phyloP scores from a whole-genome alignment of 2,329 filamentous ascomycete species.

The Apiospora saccharicola region DNA sequence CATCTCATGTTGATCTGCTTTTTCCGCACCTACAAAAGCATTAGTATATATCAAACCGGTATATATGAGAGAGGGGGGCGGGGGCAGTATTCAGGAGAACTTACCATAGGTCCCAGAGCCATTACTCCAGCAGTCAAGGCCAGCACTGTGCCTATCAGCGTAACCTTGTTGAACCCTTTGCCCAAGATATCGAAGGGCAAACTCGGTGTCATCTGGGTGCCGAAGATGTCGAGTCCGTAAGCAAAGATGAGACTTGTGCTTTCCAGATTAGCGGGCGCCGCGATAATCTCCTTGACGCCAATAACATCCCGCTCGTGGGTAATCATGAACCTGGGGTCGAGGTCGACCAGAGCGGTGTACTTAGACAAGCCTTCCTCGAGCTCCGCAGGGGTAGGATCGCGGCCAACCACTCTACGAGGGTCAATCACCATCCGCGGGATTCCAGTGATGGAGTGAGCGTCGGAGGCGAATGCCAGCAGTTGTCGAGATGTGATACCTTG shows the following conservation, averaged over 20 bases:
- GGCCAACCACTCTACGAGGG: slow-evolving; percentile 83
- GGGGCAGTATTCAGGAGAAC: slow-evolving; percentile 40
- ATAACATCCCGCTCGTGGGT: slow-evolving; percentile 84
- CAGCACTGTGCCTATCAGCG: slow-evolving; percentile 82
- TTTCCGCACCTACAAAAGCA: slow-evolving; percentile 48
- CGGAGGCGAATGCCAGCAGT: slow-evolving; percentile 79
- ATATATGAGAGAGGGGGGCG: too few species aligned
- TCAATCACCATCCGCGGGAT: slow-evolving; percentile 83
- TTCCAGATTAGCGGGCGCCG: slow-evolving; percentile 82
- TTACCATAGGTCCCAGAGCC: slow-evolving; percentile 85
- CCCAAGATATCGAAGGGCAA: slow-evolving; percentile 91
- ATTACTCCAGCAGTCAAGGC: slow-evolving; percentile 80
- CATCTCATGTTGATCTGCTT: slow-evolving; percentile 57
- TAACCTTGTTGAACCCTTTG: slow-evolving; percentile 91
- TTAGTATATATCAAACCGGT: slow-evolving; percentile 28
- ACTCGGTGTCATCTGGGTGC: slow-evolving; percentile 85
- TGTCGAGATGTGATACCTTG: slow-evolving; percentile 90
- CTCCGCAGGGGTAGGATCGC: slow-evolving; percentile 82
- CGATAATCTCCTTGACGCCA: slow-evolving; percentile 76
- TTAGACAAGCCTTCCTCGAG: slow-evolving; percentile 81
- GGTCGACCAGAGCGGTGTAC: slow-evolving; percentile 80
- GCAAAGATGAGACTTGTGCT: slow-evolving; percentile 91
- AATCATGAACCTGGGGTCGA: slow-evolving; percentile 82
- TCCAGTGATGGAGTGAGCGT: slow-evolving; percentile 76
- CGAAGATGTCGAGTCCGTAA: slow-evolving; percentile 88